These are phyloP conservation scores for Aspergillus mulundensis DNA, from an alignment of 495 filamentous ascomycete species.

Conservation along the genomic window DNA sequence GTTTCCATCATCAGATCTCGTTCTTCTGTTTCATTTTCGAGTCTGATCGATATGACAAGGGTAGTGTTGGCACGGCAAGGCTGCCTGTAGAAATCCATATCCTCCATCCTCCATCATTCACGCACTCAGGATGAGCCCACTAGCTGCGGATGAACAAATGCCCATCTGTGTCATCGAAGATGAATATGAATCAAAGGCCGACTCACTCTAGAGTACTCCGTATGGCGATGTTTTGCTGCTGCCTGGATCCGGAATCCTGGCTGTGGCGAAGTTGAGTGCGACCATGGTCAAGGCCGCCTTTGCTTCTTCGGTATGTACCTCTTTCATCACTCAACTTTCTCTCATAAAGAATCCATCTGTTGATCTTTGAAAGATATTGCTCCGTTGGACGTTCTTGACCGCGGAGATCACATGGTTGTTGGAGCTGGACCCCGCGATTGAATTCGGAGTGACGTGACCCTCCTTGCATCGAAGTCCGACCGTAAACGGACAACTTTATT, in stretches of 20 bases:
- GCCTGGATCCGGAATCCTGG: slow-evolving; percentile 15
- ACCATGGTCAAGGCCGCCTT: neutral
- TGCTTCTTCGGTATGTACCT: too few relatives aligned
- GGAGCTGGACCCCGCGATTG: slow-evolving; percentile 1
- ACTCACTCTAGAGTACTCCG: neutral
- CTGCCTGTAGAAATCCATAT: neutral
- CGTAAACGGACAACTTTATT: neutral
- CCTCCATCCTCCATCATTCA: neutral
- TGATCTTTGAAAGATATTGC: neutral
- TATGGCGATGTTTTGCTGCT: slow-evolving; percentile 13
- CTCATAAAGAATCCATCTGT: neutral
- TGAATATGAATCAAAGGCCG: neutral
- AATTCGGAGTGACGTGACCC: slow-evolving; percentile 16
- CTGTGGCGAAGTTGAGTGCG: slow-evolving; percentile 12
- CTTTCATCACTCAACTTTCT: neutral
- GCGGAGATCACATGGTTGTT: slow-evolving; percentile 12
- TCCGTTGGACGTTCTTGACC: neutral
- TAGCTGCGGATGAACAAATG: neutral
- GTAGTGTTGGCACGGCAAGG: neutral
- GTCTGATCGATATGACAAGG: neutral
- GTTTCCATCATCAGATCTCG: neutral
- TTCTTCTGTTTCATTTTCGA: neutral
- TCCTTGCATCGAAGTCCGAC: neutral
- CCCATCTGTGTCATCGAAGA: neutral
- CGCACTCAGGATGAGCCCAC: neutral